A percentile compares a stretch with the other conserved stretches of the same genome.
Evolutionary conservation across 306 rosid genomes (phyloP).

Genomic region (Ochetophila trinervis): DNA sequence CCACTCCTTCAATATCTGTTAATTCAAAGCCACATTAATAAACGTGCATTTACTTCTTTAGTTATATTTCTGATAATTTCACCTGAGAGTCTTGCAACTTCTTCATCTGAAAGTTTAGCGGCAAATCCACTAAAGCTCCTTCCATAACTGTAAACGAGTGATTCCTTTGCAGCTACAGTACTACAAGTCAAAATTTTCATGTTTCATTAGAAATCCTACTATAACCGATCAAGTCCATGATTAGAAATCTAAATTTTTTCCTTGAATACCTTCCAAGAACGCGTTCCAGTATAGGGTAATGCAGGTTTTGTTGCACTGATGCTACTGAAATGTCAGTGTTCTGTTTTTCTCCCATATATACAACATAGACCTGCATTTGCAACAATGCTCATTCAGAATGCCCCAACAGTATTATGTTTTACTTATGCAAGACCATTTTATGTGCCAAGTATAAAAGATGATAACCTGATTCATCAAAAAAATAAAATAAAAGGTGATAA

Average conservation of each 20-base stretch:
- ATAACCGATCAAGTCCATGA: not conserved
- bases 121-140: constrained; percentile 29
- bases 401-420: not conserved
- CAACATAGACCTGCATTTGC: constrained; percentile 12
- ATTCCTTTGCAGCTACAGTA: constrained; percentile 12
- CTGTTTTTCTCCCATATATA: constrained; percentile 17
- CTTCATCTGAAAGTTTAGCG: constrained; percentile 16
- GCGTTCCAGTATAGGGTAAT: constrained; percentile 8
- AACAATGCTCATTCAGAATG: not conserved
- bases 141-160: constrained; percentile 7
- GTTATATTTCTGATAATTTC: not conserved
- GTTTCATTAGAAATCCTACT: too few relatives aligned
- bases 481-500: not conserved
- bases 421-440: not conserved
- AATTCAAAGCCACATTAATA: not conserved
- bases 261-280: constrained; percentile 8
- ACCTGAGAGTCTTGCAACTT: constrained; percentile 11
- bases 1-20: constrained; percentile 25
- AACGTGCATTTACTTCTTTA: not conserved
- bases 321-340: not conserved
- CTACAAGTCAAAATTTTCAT: not conserved
- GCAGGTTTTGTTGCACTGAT: not conserved
- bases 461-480: too few relatives aligned
- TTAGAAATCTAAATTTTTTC: not conserved
- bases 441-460: not conserved